Evolutionary conservation across 805 yeast genomes (phyloP).

Genomic region (Hemisphaericaspora nanyangensis): DNA sequence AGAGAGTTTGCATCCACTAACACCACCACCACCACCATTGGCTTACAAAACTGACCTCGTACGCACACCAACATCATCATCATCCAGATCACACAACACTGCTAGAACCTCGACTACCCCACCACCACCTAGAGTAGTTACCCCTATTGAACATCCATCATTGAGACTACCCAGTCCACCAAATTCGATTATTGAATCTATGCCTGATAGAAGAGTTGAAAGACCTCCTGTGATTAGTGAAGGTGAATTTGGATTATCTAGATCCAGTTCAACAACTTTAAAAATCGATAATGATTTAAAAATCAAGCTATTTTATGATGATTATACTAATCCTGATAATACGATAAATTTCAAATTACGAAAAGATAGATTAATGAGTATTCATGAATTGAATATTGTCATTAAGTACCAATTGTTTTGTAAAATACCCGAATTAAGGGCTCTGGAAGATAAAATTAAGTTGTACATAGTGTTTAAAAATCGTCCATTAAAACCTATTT

Average conservation of each 20-base stretch:
- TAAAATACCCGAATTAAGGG: slow-evolving; percentile 11
- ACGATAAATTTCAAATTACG: slow-evolving; percentile 8
- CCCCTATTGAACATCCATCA: background rate
- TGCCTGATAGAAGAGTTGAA: background rate
- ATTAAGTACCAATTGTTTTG: slow-evolving; percentile 14
- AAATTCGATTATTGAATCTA: background rate
- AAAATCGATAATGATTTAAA: background rate
- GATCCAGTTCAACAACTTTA: background rate
- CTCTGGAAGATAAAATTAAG: slow-evolving; percentile 9
- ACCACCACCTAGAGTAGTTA: background rate
- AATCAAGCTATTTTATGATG: background rate
- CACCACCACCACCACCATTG: no score
- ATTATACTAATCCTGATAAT: background rate
- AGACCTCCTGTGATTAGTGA: background rate
- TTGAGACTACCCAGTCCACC: background rate
- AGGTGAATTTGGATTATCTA: background rate
- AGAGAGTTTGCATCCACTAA: no score
- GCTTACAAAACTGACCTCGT: no score
- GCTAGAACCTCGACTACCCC: no score
- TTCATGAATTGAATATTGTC: slow-evolving; percentile 15
- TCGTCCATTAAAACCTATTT: slow-evolving; percentile 14
- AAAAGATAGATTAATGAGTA: slow-evolving; percentile 13
- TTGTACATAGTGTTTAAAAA: slow-evolving; percentile 16
- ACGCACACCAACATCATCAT: no score
- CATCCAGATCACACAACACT: no score